These are phyloP conservation scores for Fomitopsis pinicola DNA, from an alignment of 1,284 basidiomycete genomes.

Conservation along the genomic window DNA sequence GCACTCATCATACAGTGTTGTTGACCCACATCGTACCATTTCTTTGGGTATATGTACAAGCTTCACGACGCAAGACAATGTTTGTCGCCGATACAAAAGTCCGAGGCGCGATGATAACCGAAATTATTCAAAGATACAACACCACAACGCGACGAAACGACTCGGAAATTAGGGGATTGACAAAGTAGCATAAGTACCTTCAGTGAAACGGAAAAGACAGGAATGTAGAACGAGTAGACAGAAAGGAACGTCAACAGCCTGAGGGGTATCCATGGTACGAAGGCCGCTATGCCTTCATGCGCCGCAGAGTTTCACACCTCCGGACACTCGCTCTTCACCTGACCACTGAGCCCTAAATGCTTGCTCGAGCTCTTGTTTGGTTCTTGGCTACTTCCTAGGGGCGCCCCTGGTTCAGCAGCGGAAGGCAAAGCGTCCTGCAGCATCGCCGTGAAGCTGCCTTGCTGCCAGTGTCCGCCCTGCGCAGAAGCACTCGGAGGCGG, in stretches of 20 bases:
- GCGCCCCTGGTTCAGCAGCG: not conserved
- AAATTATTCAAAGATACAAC: too few relatives aligned
- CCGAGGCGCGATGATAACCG: too few relatives aligned
- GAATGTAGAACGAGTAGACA: not conserved
- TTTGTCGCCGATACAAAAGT: too few relatives aligned
- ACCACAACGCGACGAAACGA: too few relatives aligned
- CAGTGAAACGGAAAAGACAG: not conserved
- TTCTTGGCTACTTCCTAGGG: not conserved
- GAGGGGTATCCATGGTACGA: not conserved
- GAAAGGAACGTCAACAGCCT: not conserved
- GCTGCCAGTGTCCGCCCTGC: not conserved
- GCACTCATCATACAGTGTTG: too few relatives aligned
- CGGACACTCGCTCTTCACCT: not conserved
- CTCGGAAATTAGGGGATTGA: too few relatives aligned
- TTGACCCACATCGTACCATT: too few relatives aligned
- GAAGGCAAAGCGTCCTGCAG: constrained; percentile 1
- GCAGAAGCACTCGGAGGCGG: not conserved
- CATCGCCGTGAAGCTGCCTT: not conserved
- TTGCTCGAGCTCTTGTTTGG: not conserved
- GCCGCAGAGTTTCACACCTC: not conserved
- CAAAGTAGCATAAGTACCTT: not conserved
- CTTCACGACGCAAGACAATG: too few relatives aligned
- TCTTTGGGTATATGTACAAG: too few relatives aligned
- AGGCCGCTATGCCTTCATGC: not conserved
- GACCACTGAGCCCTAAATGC: not conserved